These are phyloP conservation scores for Coniferiporia weirii DNA, from an alignment of 1,284 basidiomycete genomes.

Conservation along the genomic window DNA sequence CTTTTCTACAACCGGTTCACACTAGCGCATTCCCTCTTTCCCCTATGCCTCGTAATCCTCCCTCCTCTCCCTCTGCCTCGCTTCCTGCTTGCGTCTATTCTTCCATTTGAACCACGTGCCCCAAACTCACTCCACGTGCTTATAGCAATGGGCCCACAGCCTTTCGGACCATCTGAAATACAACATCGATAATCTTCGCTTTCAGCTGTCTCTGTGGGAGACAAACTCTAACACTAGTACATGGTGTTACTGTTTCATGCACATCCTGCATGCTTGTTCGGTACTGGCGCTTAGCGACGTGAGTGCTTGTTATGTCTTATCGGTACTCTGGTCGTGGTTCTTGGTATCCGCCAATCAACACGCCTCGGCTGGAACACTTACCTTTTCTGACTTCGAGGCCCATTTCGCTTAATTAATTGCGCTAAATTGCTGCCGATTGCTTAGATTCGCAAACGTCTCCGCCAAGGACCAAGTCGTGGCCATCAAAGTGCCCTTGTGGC, in stretches of 20 bases:
- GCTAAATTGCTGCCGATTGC: background rate
- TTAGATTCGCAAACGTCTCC: constrained; percentile 9
- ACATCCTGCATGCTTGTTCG: constrained; percentile 61
- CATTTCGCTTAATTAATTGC: background rate
- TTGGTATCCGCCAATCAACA: background rate
- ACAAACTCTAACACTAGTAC: constrained; percentile 69
- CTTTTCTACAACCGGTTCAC: background rate
- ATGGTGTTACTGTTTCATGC: constrained; percentile 73
- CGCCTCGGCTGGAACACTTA: no score
- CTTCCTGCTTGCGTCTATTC: constrained; percentile 3
- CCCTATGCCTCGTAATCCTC: background rate
- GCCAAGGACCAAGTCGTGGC: constrained; percentile 3
- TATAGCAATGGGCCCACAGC: constrained; percentile 56
- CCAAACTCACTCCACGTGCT: background rate
- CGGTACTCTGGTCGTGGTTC: background rate
- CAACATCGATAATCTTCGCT: constrained; percentile 55
- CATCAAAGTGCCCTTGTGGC: constrained; percentile 47
- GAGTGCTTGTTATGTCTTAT: constrained; percentile 26
- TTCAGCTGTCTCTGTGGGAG: constrained; percentile 71
- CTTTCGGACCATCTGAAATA: constrained; percentile 66
- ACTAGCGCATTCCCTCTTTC: background rate
- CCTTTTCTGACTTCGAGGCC: no score
- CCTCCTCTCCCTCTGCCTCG: background rate
- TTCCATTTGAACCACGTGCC: background rate
- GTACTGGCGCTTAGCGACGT: constrained; percentile 60